Conservation (phyloP, 805 yeast genomes). For the Wickerhamomyces mucosus region DNA sequence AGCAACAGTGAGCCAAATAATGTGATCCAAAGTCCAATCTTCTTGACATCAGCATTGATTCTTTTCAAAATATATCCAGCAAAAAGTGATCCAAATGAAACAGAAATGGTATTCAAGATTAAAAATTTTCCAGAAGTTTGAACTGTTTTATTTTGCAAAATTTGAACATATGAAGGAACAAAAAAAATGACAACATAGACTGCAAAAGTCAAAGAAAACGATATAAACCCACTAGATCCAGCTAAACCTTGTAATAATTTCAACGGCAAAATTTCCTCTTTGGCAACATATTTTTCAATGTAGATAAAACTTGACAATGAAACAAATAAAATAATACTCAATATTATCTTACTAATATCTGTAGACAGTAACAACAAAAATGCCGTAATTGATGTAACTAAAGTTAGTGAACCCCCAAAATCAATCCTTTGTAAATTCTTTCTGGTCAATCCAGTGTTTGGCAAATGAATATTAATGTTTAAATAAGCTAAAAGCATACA, state of each 20-base stretch:
- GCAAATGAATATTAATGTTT: conserved; percentile 4
- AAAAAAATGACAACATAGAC: conserved; percentile 1
- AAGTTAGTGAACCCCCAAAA: conserved; percentile 27
- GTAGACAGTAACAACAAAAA: conserved; percentile 24
- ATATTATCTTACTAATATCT: conserved; percentile 2
- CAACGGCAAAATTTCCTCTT: conserved; percentile 28
- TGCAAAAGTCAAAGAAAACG: conserved; percentile 1
- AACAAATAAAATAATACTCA: conserved; percentile 1
- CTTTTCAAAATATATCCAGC: conserved; percentile 20
- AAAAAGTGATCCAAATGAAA: conserved; percentile 18
- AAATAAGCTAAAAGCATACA: conserved; percentile 18
- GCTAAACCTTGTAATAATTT: conserved; percentile 26
- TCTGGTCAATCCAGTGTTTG: conserved; percentile 11
- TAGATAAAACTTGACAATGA: conserved; percentile 16
- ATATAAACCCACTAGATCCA: conserved; percentile 22
- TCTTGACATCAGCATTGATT: conserved; percentile 1
- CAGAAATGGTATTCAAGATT: conserved; percentile 23
- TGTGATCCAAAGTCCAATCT: conserved; percentile 2
- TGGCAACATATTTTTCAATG: conserved; percentile 26
- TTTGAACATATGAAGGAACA: conserved; percentile 1
- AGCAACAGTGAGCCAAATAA: not conserved
- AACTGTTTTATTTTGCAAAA: conserved; percentile 23
- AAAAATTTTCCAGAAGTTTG: conserved; percentile 27
- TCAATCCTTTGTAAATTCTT: conserved; percentile 26
- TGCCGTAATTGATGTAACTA: conserved; percentile 22